Evolutionary conservation across 768 basidiomycete genomes (phyloP).

Genomic region (Chiua virens): DNA sequence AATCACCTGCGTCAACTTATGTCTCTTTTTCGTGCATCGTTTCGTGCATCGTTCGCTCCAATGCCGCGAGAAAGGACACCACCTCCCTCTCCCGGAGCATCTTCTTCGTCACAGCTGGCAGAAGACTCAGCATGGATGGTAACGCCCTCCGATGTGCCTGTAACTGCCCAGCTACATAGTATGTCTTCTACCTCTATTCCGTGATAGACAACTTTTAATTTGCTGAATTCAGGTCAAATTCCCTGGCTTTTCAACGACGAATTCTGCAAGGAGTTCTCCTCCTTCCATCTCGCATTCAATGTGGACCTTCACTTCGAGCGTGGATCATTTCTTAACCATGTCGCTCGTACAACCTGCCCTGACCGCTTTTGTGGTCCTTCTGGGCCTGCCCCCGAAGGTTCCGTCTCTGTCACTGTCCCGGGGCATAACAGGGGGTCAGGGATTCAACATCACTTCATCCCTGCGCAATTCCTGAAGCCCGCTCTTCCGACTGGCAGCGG

Average conservation of each 20-base stretch:
- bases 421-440: background rate
- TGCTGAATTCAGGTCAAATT: background rate
- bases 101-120: background rate
- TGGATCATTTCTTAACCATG: background rate
- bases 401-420: background rate
- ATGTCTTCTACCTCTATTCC: too few relatives aligned
- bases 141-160: background rate
- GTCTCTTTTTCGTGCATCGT: too few relatives aligned
- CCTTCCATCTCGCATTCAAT: too few relatives aligned
- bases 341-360: background rate
- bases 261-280: background rate
- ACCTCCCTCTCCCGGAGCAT: background rate
- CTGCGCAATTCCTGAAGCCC: background rate
- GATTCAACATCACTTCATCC: background rate
- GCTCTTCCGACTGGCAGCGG: background rate
- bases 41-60: background rate
- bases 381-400: background rate
- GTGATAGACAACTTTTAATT: background rate
- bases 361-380: background rate
- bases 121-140: background rate
- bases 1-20: background rate
- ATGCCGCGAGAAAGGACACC: background rate
- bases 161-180: background rate
- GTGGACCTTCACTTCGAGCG: background rate
- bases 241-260: background rate